Conservation (phyloP, 129 eudicot species). For the Ambrosia artemisiifolia region DNA sequence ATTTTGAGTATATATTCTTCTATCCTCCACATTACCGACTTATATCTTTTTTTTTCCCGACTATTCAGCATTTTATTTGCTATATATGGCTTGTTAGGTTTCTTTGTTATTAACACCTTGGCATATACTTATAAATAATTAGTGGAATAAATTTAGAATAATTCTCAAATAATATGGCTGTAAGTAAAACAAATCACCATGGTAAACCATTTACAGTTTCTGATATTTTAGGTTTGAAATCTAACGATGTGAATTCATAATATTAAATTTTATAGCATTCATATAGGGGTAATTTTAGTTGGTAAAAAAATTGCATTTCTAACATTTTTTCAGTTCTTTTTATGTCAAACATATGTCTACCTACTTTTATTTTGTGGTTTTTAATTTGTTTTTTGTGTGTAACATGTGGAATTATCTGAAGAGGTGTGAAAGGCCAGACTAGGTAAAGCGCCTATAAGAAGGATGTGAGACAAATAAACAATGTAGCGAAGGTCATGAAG, state of each 20-base stretch:
- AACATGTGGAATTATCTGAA: no score
- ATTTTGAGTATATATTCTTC: conserved; percentile 28
- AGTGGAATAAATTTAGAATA: not conserved
- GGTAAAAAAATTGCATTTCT: not conserved
- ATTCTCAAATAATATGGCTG: not conserved
- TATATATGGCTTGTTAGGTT: conserved; percentile 13
- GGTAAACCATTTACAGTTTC: not conserved
- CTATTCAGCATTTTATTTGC: conserved; percentile 7
- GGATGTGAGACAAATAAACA: no score
- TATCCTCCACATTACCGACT: conserved; percentile 17
- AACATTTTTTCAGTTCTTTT: no score
- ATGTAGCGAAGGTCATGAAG: no score
- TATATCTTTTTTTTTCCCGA: conserved; percentile 10
- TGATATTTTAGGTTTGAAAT: not conserved
- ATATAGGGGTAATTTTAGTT: not conserved
- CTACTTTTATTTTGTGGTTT: no score
- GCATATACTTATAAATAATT: not conserved
- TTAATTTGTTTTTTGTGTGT: no score
- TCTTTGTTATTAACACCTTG: not conserved
- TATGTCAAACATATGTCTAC: no score
- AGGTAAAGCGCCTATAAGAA: no score
- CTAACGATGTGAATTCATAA: not conserved
- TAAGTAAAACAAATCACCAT: not conserved
- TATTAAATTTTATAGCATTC: not conserved
- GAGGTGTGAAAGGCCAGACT: no score